Conservation (phyloP, 495 filamentous ascomycete genomes). For the Hypoxylon intermedium region DNA sequence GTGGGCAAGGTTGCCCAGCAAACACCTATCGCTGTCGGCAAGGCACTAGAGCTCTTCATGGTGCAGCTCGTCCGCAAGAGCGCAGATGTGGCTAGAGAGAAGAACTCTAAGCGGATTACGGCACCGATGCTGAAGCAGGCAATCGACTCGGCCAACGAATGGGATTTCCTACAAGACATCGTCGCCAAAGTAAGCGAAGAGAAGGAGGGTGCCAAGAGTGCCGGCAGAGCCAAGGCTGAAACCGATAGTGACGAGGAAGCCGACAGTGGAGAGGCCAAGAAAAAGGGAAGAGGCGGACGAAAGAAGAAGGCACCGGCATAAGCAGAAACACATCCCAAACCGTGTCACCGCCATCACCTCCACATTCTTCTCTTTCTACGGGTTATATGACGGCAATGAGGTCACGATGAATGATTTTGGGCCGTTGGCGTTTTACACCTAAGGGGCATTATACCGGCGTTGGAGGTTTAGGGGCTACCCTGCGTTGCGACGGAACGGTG, state of each 20-base stretch:
- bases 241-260: conserved; percentile 55
- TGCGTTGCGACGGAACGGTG: conserved; percentile 19
- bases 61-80: conserved; percentile 87
- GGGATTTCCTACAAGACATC: conserved; percentile 93
- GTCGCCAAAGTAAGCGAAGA: conserved; percentile 83
- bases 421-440: conserved; percentile 33
- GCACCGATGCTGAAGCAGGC: conserved; percentile 90
- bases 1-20: conserved; percentile 98
- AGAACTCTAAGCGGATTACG: conserved; percentile 86
- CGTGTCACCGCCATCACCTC: too few species aligned
- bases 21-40: conserved; percentile 91
- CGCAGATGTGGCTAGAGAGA: conserved; percentile 79
- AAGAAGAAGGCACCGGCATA: conserved; percentile 51
- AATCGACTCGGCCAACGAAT: conserved; percentile 81
- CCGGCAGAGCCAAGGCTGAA: conserved; percentile 44
- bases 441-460: conserved; percentile 39
- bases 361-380: conserved; percentile 29
- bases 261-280: conserved; percentile 46
- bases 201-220: conserved; percentile 45
- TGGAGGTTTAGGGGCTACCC: conserved; percentile 36
- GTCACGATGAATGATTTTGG: conserved; percentile 36
- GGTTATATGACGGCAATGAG: conserved; percentile 37
- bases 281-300: conserved; percentile 50
- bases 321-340: conserved; percentile 5
- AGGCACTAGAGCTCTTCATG: conserved; percentile 98